Base-by-base conservation (phyloP, 768 basidiomycete genomes). In the Pulveroboletus sp. region DNA sequence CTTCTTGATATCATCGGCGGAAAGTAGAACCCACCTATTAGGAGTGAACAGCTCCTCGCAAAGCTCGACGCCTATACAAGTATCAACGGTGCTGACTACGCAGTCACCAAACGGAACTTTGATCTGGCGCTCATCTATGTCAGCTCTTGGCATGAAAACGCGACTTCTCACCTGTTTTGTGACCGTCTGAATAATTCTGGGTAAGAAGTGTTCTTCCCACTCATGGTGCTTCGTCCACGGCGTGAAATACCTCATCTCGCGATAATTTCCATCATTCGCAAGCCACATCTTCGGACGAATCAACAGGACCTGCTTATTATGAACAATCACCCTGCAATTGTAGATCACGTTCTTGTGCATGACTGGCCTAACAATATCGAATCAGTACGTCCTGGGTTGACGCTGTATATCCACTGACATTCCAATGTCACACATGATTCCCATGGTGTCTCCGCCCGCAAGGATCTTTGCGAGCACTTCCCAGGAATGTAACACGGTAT, bases 281-380 rank as follows among this genome's bases (percentile, higher is more conserved):
- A 99, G 76, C 96, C 96, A 99, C 94, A 99, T 94, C 74, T 98
- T 99, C 0, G 96, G 96, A 20, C 96, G 83, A 55, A 99, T 98
- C 54, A 97, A 82, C 1, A 97, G 71, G 51, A 99, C 93, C 71
- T 90, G 80, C 47, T 82, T 77, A 69, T 93, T 77, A 63, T 92
- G 80, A 36, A 94, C 81, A 64, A 98, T 85, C 30, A 98, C 76
- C 17, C 96, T 86, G 67, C 93, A 96, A 63, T 99, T 99, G 73
- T 97, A 98, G 55, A 87, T 94, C 40, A 93, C 93, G 64, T 96
- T 98, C 78, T 97, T 97, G 78, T 99, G 96, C 2, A 86, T 80
- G 47, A 99, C 80, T 2, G 96, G 95, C 95, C 95, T 99, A 51
- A 13, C 4, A 14, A 16, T 23, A 37, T 32, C 17, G 20, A 5